Evolutionary conservation across 1,139 yeast genomes (phyloP).

Genomic region (Yamadazyma trypodendri): DNA sequence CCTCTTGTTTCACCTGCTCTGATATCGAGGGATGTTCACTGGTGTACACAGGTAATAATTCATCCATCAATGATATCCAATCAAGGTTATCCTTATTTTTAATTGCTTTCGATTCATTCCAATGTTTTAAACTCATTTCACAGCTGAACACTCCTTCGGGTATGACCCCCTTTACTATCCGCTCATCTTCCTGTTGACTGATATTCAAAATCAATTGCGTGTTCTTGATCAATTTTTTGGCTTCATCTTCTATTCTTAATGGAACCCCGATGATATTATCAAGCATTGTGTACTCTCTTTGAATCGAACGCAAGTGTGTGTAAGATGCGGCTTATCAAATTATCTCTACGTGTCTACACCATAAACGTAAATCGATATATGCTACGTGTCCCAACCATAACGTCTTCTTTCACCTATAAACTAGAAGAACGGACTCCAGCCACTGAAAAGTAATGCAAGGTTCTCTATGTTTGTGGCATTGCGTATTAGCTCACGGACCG

Average conservation of each 20-base stretch:
- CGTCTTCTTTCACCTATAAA: not conserved
- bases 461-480: conserved; percentile 71
- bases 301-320: too few species aligned
- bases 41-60: conserved; percentile 9
- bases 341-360: too few species aligned
- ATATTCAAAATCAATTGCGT: conserved; percentile 16
- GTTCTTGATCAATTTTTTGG: conserved; percentile 17
- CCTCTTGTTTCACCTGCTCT: not conserved
- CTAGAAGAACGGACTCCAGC: conserved; percentile 70
- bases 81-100: conserved; percentile 8
- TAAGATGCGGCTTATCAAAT: too few species aligned
- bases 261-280: conserved; percentile 19
- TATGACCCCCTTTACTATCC: conserved; percentile 14
- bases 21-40: not conserved
- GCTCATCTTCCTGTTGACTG: conserved; percentile 11
- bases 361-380: too few species aligned
- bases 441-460: conserved; percentile 74
- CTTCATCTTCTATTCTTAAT: conserved; percentile 21
- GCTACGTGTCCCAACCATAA: not conserved
- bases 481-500: conserved; percentile 73
- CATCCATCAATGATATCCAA: conserved; percentile 12
- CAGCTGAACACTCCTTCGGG: conserved; percentile 18
- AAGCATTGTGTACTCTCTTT: too few species aligned
- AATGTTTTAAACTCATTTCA: conserved; percentile 3
- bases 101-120: conserved; percentile 3